Percentiles rank a stretch among this genome's conserved stretches.
phyloP scores from a whole-genome alignment of 2,329 filamentous ascomycete species.

The Ceratocystis cacaofunesta region DNA sequence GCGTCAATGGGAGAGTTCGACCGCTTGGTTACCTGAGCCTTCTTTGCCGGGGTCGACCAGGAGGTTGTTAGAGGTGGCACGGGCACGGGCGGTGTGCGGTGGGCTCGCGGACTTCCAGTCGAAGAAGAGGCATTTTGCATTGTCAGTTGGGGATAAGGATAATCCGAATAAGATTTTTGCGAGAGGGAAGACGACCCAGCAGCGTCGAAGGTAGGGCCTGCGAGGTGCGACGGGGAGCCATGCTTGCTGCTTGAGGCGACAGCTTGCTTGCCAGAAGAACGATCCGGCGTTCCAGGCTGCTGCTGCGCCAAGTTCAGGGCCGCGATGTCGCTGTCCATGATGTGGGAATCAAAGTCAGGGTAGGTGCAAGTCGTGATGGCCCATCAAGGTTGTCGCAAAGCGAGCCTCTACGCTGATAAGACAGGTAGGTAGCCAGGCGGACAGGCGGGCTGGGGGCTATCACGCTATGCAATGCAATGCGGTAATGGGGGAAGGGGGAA shows the following conservation, averaged over 20 bases:
- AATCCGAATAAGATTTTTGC: constrained; percentile 12
- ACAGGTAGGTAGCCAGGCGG: background rate
- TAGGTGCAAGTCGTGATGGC: background rate
- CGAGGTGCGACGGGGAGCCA: background rate
- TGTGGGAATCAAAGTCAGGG: background rate
- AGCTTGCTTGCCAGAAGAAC: constrained; percentile 5
- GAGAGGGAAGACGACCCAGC: constrained; percentile 8
- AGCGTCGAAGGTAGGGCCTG: constrained; percentile 11
- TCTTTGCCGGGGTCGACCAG: constrained; percentile 8
- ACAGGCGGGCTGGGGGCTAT: background rate
- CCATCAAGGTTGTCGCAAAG: constrained; percentile 1
- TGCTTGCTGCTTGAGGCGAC: constrained; percentile 2
- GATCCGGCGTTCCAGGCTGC: constrained; percentile 15
- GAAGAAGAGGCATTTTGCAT: background rate
- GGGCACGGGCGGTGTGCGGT: constrained; percentile 28
- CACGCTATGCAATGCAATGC: background rate
- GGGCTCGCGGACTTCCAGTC: constrained; percentile 22
- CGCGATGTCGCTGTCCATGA: constrained; percentile 11
- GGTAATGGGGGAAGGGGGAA: background rate
- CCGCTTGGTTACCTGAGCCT: constrained; percentile 12
- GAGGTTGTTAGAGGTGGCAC: constrained; percentile 20
- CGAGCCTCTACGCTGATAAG: background rate
- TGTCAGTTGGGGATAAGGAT: constrained; percentile 14
- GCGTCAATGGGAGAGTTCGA: constrained; percentile 37
- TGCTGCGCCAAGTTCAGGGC: background rate